These are phyloP conservation scores for Chaetomium fimeti DNA, from an alignment of 495 filamentous ascomycete species.

Conservation along the genomic window DNA sequence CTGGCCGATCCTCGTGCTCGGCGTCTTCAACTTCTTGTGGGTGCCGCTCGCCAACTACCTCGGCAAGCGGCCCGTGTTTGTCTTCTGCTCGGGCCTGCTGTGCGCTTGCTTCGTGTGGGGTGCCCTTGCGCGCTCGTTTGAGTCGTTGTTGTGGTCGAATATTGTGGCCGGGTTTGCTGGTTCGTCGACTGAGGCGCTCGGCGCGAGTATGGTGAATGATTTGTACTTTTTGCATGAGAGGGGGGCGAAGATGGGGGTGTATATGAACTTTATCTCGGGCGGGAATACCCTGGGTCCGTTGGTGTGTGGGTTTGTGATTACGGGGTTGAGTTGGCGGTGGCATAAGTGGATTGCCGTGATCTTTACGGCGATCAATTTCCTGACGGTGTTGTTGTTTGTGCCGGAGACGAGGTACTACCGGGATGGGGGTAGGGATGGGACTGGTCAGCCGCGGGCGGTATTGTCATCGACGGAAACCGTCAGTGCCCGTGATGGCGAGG, in stretches of 20 bases:
- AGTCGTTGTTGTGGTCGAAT: constrained; percentile 37
- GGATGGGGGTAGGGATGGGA: constrained; percentile 20
- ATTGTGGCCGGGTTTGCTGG: constrained; percentile 43
- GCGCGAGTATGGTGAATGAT: constrained; percentile 43
- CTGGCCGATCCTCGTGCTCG: constrained; percentile 39
- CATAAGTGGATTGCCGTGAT: constrained; percentile 41
- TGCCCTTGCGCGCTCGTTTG: constrained; percentile 32
- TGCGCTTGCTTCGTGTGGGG: constrained; percentile 39
- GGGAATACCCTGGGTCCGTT: constrained; percentile 43
- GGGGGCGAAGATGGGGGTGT: constrained; percentile 43
- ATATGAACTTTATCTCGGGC: constrained; percentile 42
- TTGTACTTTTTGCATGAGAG: constrained; percentile 47
- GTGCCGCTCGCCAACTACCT: constrained; percentile 57
- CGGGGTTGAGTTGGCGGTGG: constrained; percentile 42
- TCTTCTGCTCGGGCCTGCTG: constrained; percentile 39
- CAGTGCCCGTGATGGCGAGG: background rate
- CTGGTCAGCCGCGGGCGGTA: background rate
- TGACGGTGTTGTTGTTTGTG: constrained; percentile 39
- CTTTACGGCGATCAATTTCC: constrained; percentile 34
- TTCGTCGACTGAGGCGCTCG: constrained; percentile 39
- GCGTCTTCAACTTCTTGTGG: constrained; percentile 53
- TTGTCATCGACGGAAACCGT: background rate
- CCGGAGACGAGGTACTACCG: constrained; percentile 45
- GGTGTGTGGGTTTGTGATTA: constrained; percentile 43
- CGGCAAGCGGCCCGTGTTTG: constrained; percentile 55